phyloP scores from a whole-genome alignment of 164 flowering plant genomes.

The Vitis riparia region DNA sequence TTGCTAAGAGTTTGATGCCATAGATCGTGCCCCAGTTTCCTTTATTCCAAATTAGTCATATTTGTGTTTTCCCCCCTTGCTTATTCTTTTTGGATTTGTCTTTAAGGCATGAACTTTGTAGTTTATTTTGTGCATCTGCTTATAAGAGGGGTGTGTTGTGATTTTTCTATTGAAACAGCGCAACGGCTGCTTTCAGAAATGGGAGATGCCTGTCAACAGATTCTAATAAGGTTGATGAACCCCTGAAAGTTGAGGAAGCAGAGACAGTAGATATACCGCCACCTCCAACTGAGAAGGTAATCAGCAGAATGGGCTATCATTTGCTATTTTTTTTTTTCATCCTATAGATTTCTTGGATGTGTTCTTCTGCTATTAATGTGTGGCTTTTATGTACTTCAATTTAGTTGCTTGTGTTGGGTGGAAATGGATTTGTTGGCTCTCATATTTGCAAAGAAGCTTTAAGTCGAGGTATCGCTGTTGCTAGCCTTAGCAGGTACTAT shows the following conservation, averaged over 20 bases:
- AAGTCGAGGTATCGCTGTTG: constrained; percentile 66
- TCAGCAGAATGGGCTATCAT: constrained; percentile 2
- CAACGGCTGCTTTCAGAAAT: constrained; percentile 29
- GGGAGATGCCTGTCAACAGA: constrained; percentile 62
- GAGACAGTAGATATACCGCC: constrained; percentile 83
- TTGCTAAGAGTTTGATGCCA: too few species aligned
- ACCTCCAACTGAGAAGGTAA: constrained; percentile 84
- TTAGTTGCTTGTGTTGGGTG: constrained; percentile 93
- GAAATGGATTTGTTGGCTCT: constrained; percentile 98
- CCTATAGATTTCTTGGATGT: background rate
- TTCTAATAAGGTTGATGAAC: constrained; percentile 61
- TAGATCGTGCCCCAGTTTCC: too few species aligned
- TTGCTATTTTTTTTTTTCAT: background rate
- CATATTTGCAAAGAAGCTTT: constrained; percentile 86
- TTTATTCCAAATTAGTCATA: too few species aligned
- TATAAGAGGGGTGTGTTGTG: background rate
- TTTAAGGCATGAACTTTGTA: background rate
- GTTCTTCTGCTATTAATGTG: background rate
- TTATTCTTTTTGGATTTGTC: too few species aligned
- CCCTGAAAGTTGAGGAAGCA: constrained; percentile 83
- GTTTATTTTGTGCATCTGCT: background rate
- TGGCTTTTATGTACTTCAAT: constrained; percentile 3
- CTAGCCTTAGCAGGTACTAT: constrained; percentile 92
- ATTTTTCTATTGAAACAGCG: constrained; percentile 26
- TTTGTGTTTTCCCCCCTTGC: too few species aligned